These are phyloP conservation scores for Omphalotus guepiniiformis DNA, from an alignment of 768 basidiomycete genomes.

Conservation along the genomic window DNA sequence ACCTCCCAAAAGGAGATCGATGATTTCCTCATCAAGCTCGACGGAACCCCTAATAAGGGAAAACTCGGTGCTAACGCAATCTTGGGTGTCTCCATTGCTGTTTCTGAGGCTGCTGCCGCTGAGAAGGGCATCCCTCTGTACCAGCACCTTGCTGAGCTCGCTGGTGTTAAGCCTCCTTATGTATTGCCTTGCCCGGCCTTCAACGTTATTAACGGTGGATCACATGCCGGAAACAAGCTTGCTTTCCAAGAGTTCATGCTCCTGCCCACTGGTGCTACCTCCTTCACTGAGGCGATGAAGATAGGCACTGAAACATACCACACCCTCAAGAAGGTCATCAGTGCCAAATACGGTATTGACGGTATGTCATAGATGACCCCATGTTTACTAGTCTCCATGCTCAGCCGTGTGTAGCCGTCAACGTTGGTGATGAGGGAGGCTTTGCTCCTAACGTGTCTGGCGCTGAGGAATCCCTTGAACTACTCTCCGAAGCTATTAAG, in stretches of 20 bases:
- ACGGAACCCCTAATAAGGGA: slow-evolving; percentile 98
- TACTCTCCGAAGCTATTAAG: slow-evolving; percentile 93
- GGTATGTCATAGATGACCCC: slow-evolving; percentile 47
- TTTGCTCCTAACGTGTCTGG: slow-evolving; percentile 98
- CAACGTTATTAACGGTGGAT: slow-evolving; percentile 99
- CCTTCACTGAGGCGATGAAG: slow-evolving; percentile 97
- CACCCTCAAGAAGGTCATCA: slow-evolving; percentile 98
- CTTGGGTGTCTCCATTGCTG: slow-evolving; percentile 96
- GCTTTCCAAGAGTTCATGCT: slow-evolving; percentile 99
- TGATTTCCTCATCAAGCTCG: slow-evolving; percentile 96
- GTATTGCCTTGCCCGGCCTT: slow-evolving; percentile 90
- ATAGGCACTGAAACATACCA: slow-evolving; percentile 98
- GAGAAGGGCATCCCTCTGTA: slow-evolving; percentile 96
- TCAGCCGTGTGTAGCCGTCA: slow-evolving; percentile 63
- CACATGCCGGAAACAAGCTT: slow-evolving; percentile 98
- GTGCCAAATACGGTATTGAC: slow-evolving; percentile 98
- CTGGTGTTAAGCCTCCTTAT: slow-evolving; percentile 92
- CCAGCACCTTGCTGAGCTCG: slow-evolving; percentile 93
- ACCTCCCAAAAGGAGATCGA: slow-evolving; percentile 94
- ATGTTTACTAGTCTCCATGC: slow-evolving; percentile 11
- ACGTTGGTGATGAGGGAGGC: slow-evolving; percentile 99
- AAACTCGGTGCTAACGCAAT: slow-evolving; percentile 99
- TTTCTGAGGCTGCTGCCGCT: slow-evolving; percentile 87
- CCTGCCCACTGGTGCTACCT: slow-evolving; percentile 86
- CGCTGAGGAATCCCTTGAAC: slow-evolving; percentile 95